Conservation (phyloP, 352 stramenopile species). For the Phytopythium cucurbitacearum region DNA sequence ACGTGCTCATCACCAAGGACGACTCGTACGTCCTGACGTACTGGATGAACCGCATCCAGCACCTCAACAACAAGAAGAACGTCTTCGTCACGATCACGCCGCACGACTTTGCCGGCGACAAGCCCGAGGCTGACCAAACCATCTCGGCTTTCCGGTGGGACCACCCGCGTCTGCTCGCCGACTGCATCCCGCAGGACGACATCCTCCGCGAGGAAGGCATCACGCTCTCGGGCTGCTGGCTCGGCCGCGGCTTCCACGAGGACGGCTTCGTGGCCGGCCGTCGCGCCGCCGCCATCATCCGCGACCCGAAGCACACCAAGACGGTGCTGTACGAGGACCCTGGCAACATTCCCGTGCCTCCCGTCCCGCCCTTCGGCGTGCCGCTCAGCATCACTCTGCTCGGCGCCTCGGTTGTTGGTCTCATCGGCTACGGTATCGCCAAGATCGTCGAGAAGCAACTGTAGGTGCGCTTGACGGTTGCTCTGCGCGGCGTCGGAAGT, state of each 20-base stretch:
- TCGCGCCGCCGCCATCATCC: constrained; percentile 70
- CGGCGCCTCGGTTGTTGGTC: constrained; percentile 42
- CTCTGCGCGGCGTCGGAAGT: too few relatives aligned
- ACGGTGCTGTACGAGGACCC: constrained; percentile 80
- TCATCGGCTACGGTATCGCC: constrained; percentile 55
- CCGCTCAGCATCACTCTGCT: constrained; percentile 63
- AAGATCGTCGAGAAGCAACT: constrained; percentile 58
- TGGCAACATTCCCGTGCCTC: constrained; percentile 67
- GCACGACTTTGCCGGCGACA: constrained; percentile 63
- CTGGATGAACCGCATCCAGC: constrained; percentile 89
- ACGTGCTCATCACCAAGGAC: constrained; percentile 80
- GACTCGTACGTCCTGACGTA: constrained; percentile 87
- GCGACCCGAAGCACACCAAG: constrained; percentile 67
- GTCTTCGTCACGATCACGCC: constrained; percentile 86
- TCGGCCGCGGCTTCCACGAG: constrained; percentile 84
- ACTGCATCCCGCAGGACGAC: constrained; percentile 83
- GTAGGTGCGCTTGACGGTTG: constrained; percentile 11
- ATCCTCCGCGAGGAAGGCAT: constrained; percentile 84
- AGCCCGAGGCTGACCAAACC: constrained; percentile 37
- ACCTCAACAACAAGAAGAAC: constrained; percentile 80
- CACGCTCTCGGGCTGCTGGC: constrained; percentile 75
- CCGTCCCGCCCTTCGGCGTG: constrained; percentile 70
- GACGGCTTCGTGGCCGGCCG: constrained; percentile 84
- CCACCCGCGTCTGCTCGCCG: constrained; percentile 75
- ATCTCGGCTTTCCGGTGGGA: constrained; percentile 85